These are phyloP conservation scores for Coniochaeta sp. DNA, from an alignment of 2,329 filamentous ascomycete species.

Conservation along the genomic window DNA sequence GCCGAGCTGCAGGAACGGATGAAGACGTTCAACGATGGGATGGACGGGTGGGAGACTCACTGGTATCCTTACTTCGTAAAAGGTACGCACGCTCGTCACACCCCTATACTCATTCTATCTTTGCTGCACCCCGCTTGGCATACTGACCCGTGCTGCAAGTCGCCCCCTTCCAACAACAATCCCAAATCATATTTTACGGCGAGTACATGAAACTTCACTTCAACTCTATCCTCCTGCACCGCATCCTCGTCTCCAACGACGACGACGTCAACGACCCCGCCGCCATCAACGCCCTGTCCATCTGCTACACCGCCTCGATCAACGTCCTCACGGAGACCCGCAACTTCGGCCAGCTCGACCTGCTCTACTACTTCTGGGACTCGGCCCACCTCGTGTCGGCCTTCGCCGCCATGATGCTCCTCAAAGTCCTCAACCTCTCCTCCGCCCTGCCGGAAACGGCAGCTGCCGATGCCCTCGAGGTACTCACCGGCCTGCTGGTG, in stretches of 20 bases:
- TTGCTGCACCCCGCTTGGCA: too few species aligned
- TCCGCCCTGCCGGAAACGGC: background rate
- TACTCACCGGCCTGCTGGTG: background rate
- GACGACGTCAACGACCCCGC: background rate
- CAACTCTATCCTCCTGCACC: conserved; percentile 2
- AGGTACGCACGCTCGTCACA: too few species aligned
- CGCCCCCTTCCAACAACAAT: too few species aligned
- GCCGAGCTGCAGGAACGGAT: background rate
- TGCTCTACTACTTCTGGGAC: conserved; percentile 3
- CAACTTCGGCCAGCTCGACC: background rate
- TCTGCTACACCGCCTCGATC: background rate
- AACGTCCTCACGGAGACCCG: background rate
- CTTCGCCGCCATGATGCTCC: conserved; percentile 1
- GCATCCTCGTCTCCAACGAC: background rate
- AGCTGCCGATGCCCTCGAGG: background rate
- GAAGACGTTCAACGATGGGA: background rate
- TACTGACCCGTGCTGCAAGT: too few species aligned
- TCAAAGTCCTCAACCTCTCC: conserved; percentile 2
- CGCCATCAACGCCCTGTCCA: background rate
- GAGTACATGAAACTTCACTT: background rate
- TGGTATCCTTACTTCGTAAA: background rate
- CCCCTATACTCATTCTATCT: too few species aligned
- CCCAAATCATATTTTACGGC: too few species aligned
- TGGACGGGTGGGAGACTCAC: background rate
- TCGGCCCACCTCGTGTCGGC: background rate